Conservation (phyloP, 768 basidiomycete genomes). For the Tylopilus plumbeoviolaceoides region DNA sequence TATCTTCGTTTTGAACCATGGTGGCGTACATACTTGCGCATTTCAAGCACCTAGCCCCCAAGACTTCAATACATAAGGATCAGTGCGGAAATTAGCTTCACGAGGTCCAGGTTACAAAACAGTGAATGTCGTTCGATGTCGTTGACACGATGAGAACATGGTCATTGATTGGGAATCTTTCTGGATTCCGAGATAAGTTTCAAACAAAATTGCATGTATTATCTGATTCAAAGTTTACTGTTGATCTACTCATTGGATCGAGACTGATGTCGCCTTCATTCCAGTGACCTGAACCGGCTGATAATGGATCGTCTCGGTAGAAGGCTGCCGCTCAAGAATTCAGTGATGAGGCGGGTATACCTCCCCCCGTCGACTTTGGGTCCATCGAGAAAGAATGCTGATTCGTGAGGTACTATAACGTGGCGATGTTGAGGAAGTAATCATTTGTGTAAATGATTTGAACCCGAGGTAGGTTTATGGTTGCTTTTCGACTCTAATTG, state of each 20-base stretch:
- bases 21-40: background rate
- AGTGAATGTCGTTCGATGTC: conserved; percentile 57
- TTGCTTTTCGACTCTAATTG: conserved; percentile 1
- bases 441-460: conserved; percentile 91
- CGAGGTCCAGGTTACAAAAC: conserved; percentile 79
- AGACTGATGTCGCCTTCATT: conserved; percentile 20
- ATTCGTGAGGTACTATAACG: conserved; percentile 92
- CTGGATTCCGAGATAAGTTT: conserved; percentile 72
- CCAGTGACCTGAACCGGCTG: conserved; percentile 88
- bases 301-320: conserved; percentile 99
- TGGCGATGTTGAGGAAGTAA: conserved; percentile 93
- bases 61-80: conserved; percentile 61
- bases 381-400: conserved; percentile 92
- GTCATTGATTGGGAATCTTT: conserved; percentile 99
- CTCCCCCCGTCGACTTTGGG: too few relatives aligned
- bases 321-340: conserved; percentile 95
- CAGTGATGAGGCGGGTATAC: conserved; percentile 79
- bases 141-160: conserved; percentile 55
- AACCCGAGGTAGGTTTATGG: conserved; percentile 80
- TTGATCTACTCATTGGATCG: conserved; percentile 8
- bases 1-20: conserved; percentile 11
- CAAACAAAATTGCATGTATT: conserved; percentile 78
- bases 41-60: conserved; percentile 45
- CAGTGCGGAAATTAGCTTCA: conserved; percentile 86
- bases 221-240: conserved; percentile 57